Evolutionary conservation across 1,284 basidiomycete genomes (phyloP).

Genomic region (Gomphus bonarii): DNA sequence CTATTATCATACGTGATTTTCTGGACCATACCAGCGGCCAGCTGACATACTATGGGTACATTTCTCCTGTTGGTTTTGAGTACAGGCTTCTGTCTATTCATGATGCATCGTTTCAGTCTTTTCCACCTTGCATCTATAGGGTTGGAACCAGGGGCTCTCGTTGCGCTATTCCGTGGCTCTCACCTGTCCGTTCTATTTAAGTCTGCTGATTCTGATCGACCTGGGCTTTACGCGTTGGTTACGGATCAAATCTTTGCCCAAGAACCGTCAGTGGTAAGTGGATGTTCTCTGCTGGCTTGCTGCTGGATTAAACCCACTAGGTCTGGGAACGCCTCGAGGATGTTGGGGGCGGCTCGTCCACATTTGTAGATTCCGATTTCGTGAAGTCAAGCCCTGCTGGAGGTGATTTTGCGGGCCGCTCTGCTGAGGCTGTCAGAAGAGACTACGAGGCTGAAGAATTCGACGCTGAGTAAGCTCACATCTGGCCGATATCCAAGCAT

Average conservation of each 20-base stretch:
- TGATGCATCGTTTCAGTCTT: constrained; percentile 27
- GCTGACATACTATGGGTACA: constrained; percentile 64
- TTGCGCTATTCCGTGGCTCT: constrained; percentile 81
- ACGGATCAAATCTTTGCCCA: constrained; percentile 74
- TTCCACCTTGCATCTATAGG: constrained; percentile 50
- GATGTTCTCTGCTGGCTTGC: neutral
- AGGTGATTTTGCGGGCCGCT: constrained; percentile 70
- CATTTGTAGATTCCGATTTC: constrained; percentile 69
- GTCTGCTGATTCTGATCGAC: constrained; percentile 21
- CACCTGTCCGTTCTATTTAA: constrained; percentile 85
- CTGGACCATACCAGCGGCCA: constrained; percentile 69
- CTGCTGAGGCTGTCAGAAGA: constrained; percentile 46
- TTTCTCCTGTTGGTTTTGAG: constrained; percentile 17
- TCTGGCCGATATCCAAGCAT: neutral
- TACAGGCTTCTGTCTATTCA: constrained; percentile 21
- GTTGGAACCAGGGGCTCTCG: constrained; percentile 45
- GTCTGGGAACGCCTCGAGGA: constrained; percentile 87
- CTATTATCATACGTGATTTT: constrained; percentile 58
- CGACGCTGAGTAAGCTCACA: constrained; percentile 15
- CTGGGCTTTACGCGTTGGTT: constrained; percentile 64
- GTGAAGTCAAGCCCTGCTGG: constrained; percentile 54
- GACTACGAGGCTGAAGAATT: constrained; percentile 12
- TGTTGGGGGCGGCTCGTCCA: constrained; percentile 65
- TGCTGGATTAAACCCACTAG: neutral
- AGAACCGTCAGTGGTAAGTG: constrained; percentile 51